A percentile compares a stretch with the other conserved stretches of the same genome.
Evolutionary conservation across 768 basidiomycete species (phyloP).

Genomic region (Hygrocybe punicea): DNA sequence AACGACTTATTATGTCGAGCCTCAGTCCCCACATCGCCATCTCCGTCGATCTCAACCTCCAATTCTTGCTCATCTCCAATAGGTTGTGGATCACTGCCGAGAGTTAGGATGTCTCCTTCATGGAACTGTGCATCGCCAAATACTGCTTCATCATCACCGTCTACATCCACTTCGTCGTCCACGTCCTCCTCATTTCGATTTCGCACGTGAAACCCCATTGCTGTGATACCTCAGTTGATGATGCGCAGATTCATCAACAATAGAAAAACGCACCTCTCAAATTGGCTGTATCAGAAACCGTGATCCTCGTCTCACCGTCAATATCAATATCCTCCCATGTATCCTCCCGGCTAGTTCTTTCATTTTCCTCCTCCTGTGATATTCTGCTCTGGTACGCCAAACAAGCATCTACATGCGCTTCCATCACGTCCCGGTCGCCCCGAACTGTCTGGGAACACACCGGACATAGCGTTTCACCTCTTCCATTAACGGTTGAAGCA

Average conservation of each 20-base stretch:
- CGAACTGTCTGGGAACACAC: conserved; percentile 56
- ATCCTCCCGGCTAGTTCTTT: conserved; percentile 38
- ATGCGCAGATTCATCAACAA: not conserved
- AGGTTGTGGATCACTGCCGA: conserved; percentile 21
- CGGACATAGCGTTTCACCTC: conserved; percentile 57
- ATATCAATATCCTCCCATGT: conserved; percentile 28
- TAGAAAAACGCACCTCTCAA: conserved; percentile 42
- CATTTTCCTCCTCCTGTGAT: conserved; percentile 37
- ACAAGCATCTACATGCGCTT: conserved; percentile 82
- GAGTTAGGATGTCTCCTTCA: conserved; percentile 61
- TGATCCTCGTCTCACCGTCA: conserved; percentile 26
- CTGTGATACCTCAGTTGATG: conserved; percentile 29
- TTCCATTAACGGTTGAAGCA: conserved; percentile 21
- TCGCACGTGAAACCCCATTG: conserved; percentile 70
- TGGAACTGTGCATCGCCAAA: conserved; percentile 76
- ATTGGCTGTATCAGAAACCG: conserved; percentile 43
- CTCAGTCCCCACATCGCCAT: conserved; percentile 33
- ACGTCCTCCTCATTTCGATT: conserved; percentile 56
- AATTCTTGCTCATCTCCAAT: conserved; percentile 33
- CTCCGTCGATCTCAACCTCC: conserved; percentile 44
- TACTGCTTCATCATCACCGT: conserved; percentile 65
- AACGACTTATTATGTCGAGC: conserved; percentile 37
- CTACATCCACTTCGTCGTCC: conserved; percentile 78
- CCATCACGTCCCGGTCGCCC: conserved; percentile 70
- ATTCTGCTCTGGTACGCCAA: conserved; percentile 50